These are phyloP conservation scores for Hanseniaspora lachancei DNA, from an alignment of 805 yeast genomes.

Conservation along the genomic window DNA sequence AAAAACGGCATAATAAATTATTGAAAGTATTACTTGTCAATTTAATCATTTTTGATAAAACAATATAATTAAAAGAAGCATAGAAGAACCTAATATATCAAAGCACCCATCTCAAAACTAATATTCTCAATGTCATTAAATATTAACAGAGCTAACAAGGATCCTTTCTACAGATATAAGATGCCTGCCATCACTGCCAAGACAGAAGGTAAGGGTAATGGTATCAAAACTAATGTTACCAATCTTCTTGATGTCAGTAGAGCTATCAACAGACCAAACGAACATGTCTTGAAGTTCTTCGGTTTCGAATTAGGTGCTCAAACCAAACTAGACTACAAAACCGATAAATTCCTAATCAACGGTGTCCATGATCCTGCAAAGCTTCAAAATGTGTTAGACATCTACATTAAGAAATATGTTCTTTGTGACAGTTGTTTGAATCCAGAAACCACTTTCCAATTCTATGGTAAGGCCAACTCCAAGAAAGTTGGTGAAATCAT, in stretches of 20 bases:
- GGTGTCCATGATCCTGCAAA: constrained; percentile 86
- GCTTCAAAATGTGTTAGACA: constrained; percentile 87
- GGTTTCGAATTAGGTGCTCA: constrained; percentile 97
- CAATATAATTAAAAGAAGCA: no score
- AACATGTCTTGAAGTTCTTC: constrained; percentile 84
- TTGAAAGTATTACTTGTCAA: no score
- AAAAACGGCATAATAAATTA: no score
- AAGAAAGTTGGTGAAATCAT: constrained; percentile 61
- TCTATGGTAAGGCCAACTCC: constrained; percentile 24
- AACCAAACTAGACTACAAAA: constrained; percentile 64
- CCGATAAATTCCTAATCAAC: constrained; percentile 81
- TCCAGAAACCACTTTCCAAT: constrained; percentile 88
- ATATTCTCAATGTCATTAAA: constrained; percentile 65
- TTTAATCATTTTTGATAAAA: no score
- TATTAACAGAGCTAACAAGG: constrained; percentile 92
- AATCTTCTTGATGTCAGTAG: constrained; percentile 88
- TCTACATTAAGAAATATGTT: constrained; percentile 83
- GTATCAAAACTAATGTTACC: constrained; percentile 89
- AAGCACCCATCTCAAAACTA: background rate
- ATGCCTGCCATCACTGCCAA: constrained; percentile 97
- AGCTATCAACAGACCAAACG: constrained; percentile 84
- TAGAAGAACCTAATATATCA: no score
- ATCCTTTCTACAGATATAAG: constrained; percentile 97
- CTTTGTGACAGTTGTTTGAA: constrained; percentile 90
- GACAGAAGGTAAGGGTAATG: constrained; percentile 98